Conservation (phyloP, 2,329 filamentous ascomycete genomes). For the Phyllosticta paracitricarpa region DNA sequence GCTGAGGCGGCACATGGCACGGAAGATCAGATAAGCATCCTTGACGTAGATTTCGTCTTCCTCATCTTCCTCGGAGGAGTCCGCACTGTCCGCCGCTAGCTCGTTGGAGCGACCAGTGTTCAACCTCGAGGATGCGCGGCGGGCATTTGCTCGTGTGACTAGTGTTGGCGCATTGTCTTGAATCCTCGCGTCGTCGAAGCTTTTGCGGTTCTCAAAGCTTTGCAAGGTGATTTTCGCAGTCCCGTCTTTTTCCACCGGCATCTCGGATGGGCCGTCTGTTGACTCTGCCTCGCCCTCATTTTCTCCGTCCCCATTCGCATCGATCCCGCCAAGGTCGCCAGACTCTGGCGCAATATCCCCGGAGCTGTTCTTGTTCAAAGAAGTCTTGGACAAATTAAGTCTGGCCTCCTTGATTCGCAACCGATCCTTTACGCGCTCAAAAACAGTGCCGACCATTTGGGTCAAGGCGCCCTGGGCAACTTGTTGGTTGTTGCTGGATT, state of each 20-base stretch:
- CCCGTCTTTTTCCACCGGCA: conserved; percentile 37
- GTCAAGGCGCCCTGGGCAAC: conserved; percentile 94
- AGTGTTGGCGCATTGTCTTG: conserved; percentile 59
- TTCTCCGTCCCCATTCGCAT: conserved; percentile 31
- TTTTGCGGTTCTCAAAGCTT: conserved; percentile 58
- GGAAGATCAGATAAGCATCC: conserved; percentile 93
- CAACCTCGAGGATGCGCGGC: conserved; percentile 3
- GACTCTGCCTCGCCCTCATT: conserved; percentile 20
- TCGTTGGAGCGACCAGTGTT: conserved; percentile 1
- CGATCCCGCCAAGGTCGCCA: conserved; percentile 21
- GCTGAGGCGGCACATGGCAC: conserved; percentile 94
- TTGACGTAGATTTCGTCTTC: conserved; percentile 96
- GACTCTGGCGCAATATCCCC: conserved; percentile 23
- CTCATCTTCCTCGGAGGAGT: conserved; percentile 53
- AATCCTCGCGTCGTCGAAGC: conserved; percentile 55
- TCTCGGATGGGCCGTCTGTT: conserved; percentile 32
- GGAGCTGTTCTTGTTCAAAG: conserved; percentile 26
- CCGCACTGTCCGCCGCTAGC: conserved; percentile 17
- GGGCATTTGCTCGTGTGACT: conserved; percentile 47
- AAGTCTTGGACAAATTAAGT: conserved; percentile 42
- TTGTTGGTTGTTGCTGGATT: conserved; percentile 89
- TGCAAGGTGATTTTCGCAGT: conserved; percentile 54
- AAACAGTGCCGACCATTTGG: conserved; percentile 98
- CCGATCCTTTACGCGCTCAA: conserved; percentile 82
- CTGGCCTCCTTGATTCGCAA: conserved; percentile 80